Percentiles rank a stretch among this genome's conserved stretches.
These are phyloP conservation scores for Venturia carpophila DNA, from an alignment of 2,329 filamentous ascomycete species.

Conservation along the genomic window DNA sequence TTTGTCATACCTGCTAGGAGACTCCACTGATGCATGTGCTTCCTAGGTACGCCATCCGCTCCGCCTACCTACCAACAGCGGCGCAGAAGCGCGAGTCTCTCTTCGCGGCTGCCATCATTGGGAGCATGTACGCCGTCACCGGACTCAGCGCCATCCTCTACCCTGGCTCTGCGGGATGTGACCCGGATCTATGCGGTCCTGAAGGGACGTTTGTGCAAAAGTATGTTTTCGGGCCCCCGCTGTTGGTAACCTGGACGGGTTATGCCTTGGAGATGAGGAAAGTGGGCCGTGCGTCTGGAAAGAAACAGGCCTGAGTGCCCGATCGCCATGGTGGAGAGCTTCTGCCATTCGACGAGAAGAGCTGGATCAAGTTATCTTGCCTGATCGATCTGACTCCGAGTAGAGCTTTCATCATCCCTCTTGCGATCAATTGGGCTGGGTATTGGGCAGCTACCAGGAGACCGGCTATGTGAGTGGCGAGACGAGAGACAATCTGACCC, in stretches of 20 bases:
- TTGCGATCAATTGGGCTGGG: neutral
- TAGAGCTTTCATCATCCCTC: neutral
- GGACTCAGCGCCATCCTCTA: constrained; percentile 40
- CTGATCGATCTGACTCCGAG: neutral
- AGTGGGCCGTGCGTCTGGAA: neutral
- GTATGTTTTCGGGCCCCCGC: constrained; percentile 25
- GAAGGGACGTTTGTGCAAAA: constrained; percentile 30
- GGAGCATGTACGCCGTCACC: constrained; percentile 39
- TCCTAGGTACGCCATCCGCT: constrained; percentile 12
- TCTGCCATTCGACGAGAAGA: neutral
- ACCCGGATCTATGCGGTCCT: constrained; percentile 40
- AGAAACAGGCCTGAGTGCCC: no score
- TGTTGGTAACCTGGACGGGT: constrained; percentile 26
- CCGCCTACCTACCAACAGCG: constrained; percentile 1
- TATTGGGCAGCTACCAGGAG: neutral
- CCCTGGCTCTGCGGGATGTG: constrained; percentile 37
- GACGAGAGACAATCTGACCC: neutral
- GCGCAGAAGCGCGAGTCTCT: constrained; percentile 19
- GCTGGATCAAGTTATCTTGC: no score
- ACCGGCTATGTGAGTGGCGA: neutral
- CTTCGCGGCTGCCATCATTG: constrained; percentile 32
- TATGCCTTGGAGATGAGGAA: constrained; percentile 26
- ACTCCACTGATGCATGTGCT: neutral
- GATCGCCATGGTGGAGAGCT: neutral
- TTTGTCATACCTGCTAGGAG: neutral